These are phyloP conservation scores for Talaromyces sp. DNA, from an alignment of 2,329 filamentous ascomycete genomes.

Conservation along the genomic window DNA sequence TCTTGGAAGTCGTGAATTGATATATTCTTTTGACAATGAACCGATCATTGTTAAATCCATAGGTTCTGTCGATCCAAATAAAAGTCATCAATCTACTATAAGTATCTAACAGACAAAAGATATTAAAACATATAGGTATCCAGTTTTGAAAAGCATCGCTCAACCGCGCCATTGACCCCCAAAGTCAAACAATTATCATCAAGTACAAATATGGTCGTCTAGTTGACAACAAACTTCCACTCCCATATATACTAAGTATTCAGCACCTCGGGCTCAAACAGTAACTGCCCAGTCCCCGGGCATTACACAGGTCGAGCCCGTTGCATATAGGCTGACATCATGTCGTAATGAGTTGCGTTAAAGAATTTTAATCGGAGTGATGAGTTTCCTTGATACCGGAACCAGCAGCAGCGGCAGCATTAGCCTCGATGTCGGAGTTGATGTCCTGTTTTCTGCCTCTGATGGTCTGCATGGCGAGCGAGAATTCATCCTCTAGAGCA, in stretches of 20 bases:
- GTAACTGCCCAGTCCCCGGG: neutral
- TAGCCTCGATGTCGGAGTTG: constrained; percentile 11
- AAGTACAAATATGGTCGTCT: neutral
- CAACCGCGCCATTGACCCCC: neutral
- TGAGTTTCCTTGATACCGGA: constrained; percentile 1
- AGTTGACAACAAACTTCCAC: neutral
- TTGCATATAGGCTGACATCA: neutral
- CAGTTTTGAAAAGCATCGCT: neutral
- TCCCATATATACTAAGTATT: neutral
- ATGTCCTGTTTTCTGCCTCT: constrained; percentile 4
- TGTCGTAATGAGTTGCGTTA: neutral
- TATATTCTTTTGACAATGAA: too few relatives aligned
- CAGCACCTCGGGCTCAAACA: neutral
- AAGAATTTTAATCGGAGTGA: neutral
- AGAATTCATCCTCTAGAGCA: constrained; percentile 8
- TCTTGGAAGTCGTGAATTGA: too few relatives aligned
- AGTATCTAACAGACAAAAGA: neutral
- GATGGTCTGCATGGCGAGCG: constrained; percentile 5
- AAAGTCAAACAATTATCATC: neutral
- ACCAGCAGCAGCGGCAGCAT: neutral
- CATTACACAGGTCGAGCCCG: too few relatives aligned
- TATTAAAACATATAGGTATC: neutral
- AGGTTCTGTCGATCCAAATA: too few relatives aligned
- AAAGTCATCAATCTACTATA: too few relatives aligned
- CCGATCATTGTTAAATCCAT: too few relatives aligned